phyloP scores from a whole-genome alignment of 2,329 filamentous ascomycete species.

The Cytospora piceae region DNA sequence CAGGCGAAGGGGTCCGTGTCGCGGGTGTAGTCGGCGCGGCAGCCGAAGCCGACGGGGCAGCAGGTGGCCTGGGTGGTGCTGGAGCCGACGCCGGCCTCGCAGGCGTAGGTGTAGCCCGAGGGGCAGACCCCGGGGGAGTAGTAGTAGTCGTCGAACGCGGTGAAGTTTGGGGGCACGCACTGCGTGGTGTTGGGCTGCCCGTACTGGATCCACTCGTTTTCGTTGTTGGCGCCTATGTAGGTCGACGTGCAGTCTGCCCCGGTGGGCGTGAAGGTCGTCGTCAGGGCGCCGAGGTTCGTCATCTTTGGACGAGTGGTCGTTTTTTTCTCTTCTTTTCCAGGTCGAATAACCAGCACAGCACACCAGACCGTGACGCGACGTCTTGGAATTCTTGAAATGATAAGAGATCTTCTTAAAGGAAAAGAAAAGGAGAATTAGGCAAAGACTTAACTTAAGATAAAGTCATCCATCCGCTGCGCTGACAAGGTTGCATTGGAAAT shows the following conservation, averaged over 20 bases:
- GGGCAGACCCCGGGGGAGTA: conserved; percentile 11
- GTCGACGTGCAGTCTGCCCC: conserved; percentile 11
- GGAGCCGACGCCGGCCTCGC: conserved; percentile 5
- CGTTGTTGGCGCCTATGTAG: background rate
- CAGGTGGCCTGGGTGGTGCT: conserved; percentile 16
- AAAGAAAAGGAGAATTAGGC: background rate
- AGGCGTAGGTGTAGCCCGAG: conserved; percentile 9
- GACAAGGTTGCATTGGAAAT: background rate
- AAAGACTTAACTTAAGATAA: background rate
- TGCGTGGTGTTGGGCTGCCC: conserved; percentile 2
- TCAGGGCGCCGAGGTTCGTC: conserved; percentile 11
- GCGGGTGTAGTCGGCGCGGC: background rate
- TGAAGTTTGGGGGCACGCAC: conserved; percentile 13
- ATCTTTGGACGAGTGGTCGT: background rate
- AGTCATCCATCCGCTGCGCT: no score
- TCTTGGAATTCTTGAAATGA: background rate
- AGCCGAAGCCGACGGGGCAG: conserved; percentile 2
- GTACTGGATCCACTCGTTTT: conserved; percentile 15
- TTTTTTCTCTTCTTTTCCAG: background rate
- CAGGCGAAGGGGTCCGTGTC: conserved; percentile 12
- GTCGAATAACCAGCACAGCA: background rate
- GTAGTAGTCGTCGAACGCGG: conserved; percentile 5
- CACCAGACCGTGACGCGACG: background rate
- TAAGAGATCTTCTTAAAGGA: no score
- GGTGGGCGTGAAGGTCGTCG: conserved; percentile 3